Percentiles rank a stretch among this genome's conserved stretches.
Evolutionary conservation across 805 yeast genomes (phyloP).

Genomic region (Lipomyces yamanashiensis): DNA sequence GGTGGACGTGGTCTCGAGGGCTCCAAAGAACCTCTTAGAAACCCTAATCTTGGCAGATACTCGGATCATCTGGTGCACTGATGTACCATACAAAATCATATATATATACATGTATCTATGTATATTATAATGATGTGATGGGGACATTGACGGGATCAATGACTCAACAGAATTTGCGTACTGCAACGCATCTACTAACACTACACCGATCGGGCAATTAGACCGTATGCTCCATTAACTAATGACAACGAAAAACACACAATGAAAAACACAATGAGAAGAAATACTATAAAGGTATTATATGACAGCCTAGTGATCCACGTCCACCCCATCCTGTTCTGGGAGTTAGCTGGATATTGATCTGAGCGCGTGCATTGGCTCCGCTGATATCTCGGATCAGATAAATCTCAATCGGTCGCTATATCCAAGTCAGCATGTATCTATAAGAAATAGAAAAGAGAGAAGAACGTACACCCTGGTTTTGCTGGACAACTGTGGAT

Average conservation of each 20-base stretch:
- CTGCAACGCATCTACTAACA: neutral
- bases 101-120: neutral
- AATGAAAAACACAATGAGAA: neutral
- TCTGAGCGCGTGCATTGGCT: conserved; percentile 44
- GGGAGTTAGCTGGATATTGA: conserved; percentile 51
- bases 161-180: neutral
- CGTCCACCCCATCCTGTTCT: conserved; percentile 63
- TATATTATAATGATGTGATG: neutral
- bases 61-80: neutral
- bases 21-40: neutral
- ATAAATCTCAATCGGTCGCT: conserved; percentile 39
- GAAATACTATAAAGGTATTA: conserved; percentile 44
- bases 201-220: neutral
- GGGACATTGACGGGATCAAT: neutral
- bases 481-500: conserved; percentile 51
- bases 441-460: neutral
- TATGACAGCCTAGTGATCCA: conserved; percentile 71
- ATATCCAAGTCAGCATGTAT: neutral
- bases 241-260: neutral
- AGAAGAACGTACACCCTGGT: conserved; percentile 45
- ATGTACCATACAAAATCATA: too few species aligned
- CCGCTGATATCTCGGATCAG: conserved; percentile 38
- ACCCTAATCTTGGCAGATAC: neutral
- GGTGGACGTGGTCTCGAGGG: neutral
- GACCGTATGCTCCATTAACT: too few species aligned